These are phyloP conservation scores for Dicorynia guianensis DNA, from an alignment of 306 rosid genomes.

Conservation along the genomic window DNA sequence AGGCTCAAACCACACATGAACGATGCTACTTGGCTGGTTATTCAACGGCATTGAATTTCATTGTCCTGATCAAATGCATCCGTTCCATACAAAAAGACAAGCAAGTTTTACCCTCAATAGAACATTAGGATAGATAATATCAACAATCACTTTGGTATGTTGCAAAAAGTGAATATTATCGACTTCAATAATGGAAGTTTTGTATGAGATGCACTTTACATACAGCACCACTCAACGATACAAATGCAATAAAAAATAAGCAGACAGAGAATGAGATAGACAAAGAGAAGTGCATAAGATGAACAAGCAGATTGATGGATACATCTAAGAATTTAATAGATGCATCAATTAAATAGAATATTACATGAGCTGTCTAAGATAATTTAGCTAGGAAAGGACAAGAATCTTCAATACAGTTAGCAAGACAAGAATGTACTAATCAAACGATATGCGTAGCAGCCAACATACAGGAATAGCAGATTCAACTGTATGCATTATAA, in stretches of 20 bases:
- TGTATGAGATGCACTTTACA: constrained; percentile 4
- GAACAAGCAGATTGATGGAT: constrained; percentile 6
- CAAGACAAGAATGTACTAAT: too few relatives aligned
- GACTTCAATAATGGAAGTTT: background rate
- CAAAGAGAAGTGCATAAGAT: background rate
- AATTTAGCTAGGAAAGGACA: too few relatives aligned
- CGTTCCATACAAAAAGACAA: background rate
- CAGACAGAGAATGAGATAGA: background rate
- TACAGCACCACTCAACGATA: background rate
- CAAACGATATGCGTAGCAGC: too few relatives aligned
- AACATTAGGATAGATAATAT: too few relatives aligned
- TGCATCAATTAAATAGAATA: constrained; percentile 17
- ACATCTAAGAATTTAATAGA: background rate
- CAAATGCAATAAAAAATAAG: background rate
- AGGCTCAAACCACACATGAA: constrained; percentile 14
- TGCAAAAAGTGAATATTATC: background rate
- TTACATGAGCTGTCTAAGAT: background rate
- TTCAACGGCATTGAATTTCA: constrained; percentile 11
- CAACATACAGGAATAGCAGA: too few relatives aligned
- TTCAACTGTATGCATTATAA: too few relatives aligned
- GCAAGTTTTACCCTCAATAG: background rate
- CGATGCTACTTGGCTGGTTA: background rate
- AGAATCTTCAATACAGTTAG: too few relatives aligned
- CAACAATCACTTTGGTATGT: too few relatives aligned
- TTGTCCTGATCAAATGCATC: background rate